A percentile compares a stretch with the other conserved stretches of the same genome.
Evolutionary conservation across 2,329 filamentous ascomycete species (phyloP).

Genomic region (Rhexocercosporidium sp.): DNA sequence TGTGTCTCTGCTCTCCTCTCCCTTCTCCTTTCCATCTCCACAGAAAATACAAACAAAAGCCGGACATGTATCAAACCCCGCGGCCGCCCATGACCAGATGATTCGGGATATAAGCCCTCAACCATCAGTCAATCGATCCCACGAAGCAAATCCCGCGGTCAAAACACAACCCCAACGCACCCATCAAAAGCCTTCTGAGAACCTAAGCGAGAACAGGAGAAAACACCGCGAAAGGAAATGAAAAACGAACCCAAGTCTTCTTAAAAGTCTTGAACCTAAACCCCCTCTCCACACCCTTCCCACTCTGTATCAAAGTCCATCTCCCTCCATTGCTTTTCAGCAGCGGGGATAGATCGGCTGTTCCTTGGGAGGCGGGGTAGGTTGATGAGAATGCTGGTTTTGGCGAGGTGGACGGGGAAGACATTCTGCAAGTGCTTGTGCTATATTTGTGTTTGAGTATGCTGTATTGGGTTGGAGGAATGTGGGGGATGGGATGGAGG

Average conservation of each 20-base stretch:
- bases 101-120: neutral
- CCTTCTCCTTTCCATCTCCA: neutral
- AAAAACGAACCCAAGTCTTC: conserved; percentile 64
- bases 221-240: neutral
- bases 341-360: conserved; percentile 25
- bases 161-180: neutral
- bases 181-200: too few relatives aligned
- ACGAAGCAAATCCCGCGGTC: neutral
- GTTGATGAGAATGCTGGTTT: conserved; percentile 27
- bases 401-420: conserved; percentile 7
- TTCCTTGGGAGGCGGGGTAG: conserved; percentile 24
- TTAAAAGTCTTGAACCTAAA: conserved; percentile 70
- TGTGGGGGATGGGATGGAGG: too few relatives aligned
- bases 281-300: conserved; percentile 61
- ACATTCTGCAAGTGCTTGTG: neutral
- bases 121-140: neutral
- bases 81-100: neutral
- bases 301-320: conserved; percentile 58
- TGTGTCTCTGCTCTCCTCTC: neutral
- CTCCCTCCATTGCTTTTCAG: conserved; percentile 38
- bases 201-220: neutral
- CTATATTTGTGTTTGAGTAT: neutral
- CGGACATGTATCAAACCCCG: neutral
- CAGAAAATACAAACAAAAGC: neutral
- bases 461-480: neutral